A percentile compares a stretch with the other conserved stretches of the same genome.
Evolutionary conservation across 1,139 yeast genomes (phyloP).

Genomic region (Kodamaea sp.): DNA sequence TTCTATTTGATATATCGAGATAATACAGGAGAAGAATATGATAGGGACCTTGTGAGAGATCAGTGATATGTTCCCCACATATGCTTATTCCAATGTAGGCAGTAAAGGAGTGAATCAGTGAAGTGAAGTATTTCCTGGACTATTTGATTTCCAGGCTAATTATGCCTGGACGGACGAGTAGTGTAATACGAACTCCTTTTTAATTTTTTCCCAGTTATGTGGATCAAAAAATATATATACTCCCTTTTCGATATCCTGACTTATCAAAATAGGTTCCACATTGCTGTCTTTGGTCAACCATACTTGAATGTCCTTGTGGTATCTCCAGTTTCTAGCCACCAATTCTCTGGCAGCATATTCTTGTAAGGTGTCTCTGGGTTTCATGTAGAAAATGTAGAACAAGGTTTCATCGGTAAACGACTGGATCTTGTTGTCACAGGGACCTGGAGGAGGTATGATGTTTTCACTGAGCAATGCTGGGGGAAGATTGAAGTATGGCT

Average conservation of each 20-base stretch:
- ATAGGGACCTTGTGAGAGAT: too few species aligned
- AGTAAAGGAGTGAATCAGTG: too few species aligned
- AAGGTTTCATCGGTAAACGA: conserved; percentile 88
- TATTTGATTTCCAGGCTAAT: conserved; percentile 1
- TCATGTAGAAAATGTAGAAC: conserved; percentile 90
- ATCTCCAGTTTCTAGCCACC: conserved; percentile 91
- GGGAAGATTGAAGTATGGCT: conserved; percentile 73
- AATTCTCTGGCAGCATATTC: conserved; percentile 93
- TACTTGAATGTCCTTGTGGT: conserved; percentile 91
- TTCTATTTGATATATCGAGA: too few species aligned
- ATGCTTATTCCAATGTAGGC: too few species aligned
- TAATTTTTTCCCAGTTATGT: conserved; percentile 92
- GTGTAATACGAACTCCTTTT: conserved; percentile 74
- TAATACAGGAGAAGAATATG: too few species aligned
- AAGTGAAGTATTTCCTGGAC: neutral
- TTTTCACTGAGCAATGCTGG: conserved; percentile 52
- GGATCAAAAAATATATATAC: conserved; percentile 97
- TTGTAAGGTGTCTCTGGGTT: conserved; percentile 90
- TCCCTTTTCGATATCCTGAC: conserved; percentile 88
- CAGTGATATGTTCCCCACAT: too few species aligned
- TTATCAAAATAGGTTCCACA: conserved; percentile 84
- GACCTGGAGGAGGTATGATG: conserved; percentile 30
- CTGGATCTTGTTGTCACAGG: conserved; percentile 68
- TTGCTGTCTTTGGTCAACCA: conserved; percentile 96
- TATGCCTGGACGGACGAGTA: conserved; percentile 56